phyloP scores from a whole-genome alignment of 495 filamentous ascomycete genomes.

The Penicillium lagena region DNA sequence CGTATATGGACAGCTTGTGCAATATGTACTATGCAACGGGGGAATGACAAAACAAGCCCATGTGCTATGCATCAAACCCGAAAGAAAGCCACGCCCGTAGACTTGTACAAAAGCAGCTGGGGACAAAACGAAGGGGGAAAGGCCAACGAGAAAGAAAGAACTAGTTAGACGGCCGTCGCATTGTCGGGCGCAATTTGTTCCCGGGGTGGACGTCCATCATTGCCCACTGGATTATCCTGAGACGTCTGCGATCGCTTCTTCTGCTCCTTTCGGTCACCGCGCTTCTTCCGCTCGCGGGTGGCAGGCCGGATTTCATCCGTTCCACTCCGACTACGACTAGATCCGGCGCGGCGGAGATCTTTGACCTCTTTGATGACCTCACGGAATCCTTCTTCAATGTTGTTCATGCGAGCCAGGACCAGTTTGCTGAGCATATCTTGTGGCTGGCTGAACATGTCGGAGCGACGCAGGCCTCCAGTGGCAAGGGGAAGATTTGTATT shows the following conservation, averaged over 20 bases:
- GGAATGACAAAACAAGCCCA: too few relatives aligned
- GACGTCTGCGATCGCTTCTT: constrained; percentile 19
- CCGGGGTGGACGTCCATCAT: constrained; percentile 1
- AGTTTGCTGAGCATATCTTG: constrained; percentile 70
- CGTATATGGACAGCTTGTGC: too few relatives aligned
- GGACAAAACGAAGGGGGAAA: too few relatives aligned
- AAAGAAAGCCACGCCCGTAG: too few relatives aligned
- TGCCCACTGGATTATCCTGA: constrained; percentile 14
- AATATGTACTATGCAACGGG: too few relatives aligned
- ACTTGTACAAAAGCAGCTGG: too few relatives aligned
- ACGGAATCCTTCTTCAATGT: constrained; percentile 76
- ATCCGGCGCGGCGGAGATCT: constrained; percentile 37
- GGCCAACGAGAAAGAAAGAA: too few relatives aligned
- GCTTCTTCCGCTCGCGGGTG: constrained; percentile 24
- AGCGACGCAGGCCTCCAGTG: constrained; percentile 39
- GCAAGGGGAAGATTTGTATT: constrained; percentile 73
- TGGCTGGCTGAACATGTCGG: constrained; percentile 33
- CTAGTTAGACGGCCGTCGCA: constrained; percentile 3
- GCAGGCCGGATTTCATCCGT: constrained; percentile 16
- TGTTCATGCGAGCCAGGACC: constrained; percentile 89
- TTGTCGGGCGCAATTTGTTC: not conserved
- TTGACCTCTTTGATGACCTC: constrained; percentile 82
- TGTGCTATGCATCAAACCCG: too few relatives aligned
- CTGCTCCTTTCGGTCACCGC: constrained; percentile 21
- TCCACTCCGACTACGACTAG: constrained; percentile 28